Conservation (phyloP, 768 basidiomycete species). For the Tricholoma sp. region DNA sequence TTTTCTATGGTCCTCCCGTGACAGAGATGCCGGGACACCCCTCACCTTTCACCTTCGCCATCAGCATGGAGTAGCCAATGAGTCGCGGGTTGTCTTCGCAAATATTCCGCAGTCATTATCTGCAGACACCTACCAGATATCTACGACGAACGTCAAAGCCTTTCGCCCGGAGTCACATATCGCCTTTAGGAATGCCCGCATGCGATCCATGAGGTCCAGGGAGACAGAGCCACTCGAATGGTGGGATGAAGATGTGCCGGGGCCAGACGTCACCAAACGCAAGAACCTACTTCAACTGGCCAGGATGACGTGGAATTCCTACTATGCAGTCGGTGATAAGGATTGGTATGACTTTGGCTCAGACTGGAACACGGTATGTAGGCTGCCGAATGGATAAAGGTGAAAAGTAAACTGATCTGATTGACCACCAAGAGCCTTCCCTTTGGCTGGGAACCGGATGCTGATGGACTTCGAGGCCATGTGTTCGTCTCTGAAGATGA, state of each 20-base stretch:
- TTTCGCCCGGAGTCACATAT: slow-evolving; percentile 42
- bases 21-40: slow-evolving; percentile 25
- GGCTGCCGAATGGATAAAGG: neutral
- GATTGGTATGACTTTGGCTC: slow-evolving; percentile 70
- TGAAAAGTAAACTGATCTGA: neutral
- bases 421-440: slow-evolving; percentile 47
- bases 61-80: slow-evolving; percentile 50
- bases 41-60: slow-evolving; percentile 64
- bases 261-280: slow-evolving; percentile 70
- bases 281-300: slow-evolving; percentile 73
- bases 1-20: slow-evolving; percentile 30
- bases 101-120: slow-evolving; percentile 36
- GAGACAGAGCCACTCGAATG: slow-evolving; percentile 47
- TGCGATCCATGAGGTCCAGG: slow-evolving; percentile 29
- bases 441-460: slow-evolving; percentile 86
- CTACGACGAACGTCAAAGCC: slow-evolving; percentile 32
- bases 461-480: slow-evolving; percentile 91
- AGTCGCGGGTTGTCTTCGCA: slow-evolving; percentile 54
- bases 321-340: slow-evolving; percentile 43
- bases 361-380: slow-evolving; percentile 57
- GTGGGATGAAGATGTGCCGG: slow-evolving; percentile 57
- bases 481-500: slow-evolving; percentile 83
- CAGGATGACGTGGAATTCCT: slow-evolving; percentile 89
- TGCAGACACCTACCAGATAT: slow-evolving; percentile 36
- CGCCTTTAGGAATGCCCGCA: slow-evolving; percentile 33